Base-by-base conservation (phyloP, 305 asterid genomes). In the Plantago lanceolata region DNA sequence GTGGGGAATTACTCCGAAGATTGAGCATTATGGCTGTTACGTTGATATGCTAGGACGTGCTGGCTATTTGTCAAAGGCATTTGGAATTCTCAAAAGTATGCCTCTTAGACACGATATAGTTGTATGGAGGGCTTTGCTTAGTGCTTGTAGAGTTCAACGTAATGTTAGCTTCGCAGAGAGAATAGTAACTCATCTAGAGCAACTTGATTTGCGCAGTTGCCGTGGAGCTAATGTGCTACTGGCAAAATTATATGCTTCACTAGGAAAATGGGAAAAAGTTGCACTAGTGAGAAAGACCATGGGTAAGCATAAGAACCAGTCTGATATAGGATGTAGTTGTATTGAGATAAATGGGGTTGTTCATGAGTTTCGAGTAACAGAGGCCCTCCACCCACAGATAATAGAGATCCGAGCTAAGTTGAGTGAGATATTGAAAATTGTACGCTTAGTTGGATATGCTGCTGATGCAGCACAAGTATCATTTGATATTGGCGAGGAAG, bases 31-130 rank as follows among this genome's bases (percentile, higher is more conserved):
- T 67, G 93, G 95, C 56, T 90, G 90, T 72, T 84, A 79, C 18
- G 55, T 85, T 24, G 93, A 90, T 79, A 74, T 90, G 76, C 89
- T 90, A 28, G 84, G 89, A 54, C 96, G 95, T 68, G 90, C 95
- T 37, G 95, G 96, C 59, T 84, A 71, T 78, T 69, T 90, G 73
- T 89, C 85, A 3, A 84, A 83, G 82, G 91, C 97, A 57, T 78
- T 90, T 59, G 80, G 79, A 47, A 71, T 88, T 44, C 81, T 71
- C 47, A 81, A 79, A 73, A 67, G 31, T 60, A 90, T 88, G 96
- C 86, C 82, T 1, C 19, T 84, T 40, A 61, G 72, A 33, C 95
- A 93, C 2, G 97, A 88, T 71, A 59, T 67, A 54, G 81, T 73
- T 57, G 44, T 90, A 20, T 90, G 95, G 95, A 83, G 97, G 75